Evolutionary conservation across 2,329 filamentous ascomycete species (phyloP).

Genomic region (Anisogramma anomala): DNA sequence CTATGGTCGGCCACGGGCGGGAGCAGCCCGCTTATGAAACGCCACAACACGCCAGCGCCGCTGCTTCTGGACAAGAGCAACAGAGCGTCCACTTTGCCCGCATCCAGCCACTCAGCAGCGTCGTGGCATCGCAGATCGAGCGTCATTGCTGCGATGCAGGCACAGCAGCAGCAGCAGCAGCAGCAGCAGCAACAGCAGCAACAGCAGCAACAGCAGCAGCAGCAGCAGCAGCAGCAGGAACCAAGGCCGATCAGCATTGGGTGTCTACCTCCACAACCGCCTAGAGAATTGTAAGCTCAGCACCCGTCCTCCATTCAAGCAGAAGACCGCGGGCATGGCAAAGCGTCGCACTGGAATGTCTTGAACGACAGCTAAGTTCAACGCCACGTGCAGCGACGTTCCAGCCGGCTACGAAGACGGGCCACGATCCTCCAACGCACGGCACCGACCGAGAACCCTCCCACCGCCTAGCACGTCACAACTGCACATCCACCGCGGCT

Average conservation of each 20-base stretch:
- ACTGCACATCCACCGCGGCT: slow-evolving; percentile 6
- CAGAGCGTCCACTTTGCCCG: slow-evolving; percentile 1
- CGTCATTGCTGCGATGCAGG: slow-evolving; percentile 6
- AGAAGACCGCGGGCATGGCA: not conserved
- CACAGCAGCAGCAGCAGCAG: slow-evolving; percentile 3
- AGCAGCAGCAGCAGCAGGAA: slow-evolving; percentile 1
- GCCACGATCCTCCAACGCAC: no score
- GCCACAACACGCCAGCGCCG: no score
- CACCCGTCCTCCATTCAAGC: not conserved
- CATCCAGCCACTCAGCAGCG: not conserved
- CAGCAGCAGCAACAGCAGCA: not conserved
- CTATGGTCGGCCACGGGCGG: slow-evolving; percentile 5
- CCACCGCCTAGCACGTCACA: slow-evolving; percentile 1
- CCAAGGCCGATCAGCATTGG: no score
- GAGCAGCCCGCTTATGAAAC: no score
- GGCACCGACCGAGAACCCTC: no score
- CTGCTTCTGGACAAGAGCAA: not conserved
- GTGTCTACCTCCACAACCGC: slow-evolving; percentile 5
- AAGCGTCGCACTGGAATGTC: no score
- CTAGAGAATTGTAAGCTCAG: slow-evolving; percentile 9
- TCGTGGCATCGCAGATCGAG: slow-evolving; percentile 10
- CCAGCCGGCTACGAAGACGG: not conserved
- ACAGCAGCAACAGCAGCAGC: slow-evolving; percentile 1
- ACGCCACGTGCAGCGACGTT: not conserved
- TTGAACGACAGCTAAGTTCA: no score